Evolutionary conservation across 257 asterid species (phyloP), one percentile per base, ranked within the genome.

Genomic region (Cynanchum wilfordii): DNA sequence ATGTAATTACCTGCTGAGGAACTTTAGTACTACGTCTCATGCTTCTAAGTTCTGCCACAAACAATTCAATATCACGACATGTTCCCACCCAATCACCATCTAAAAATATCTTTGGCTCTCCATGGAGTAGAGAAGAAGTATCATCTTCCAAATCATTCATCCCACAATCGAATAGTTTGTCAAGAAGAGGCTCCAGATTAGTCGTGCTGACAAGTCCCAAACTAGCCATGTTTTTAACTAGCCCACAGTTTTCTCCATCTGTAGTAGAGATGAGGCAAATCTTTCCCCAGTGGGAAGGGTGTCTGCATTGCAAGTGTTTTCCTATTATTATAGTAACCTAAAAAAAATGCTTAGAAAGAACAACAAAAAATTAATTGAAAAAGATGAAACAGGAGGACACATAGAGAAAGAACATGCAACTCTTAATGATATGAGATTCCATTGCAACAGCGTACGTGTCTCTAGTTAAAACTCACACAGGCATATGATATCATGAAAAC

Each of bases 251-350:
- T 86, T 95, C 99, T 76, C 99, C 99, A 70, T 95, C 98, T 7
- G 99, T 91, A 8, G 97, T 95, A 9, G 99, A 92, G 78, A 95
- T 95, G 81, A 82, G 90, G 83, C 99, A 95, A 30, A 95, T 75
- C 88, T 85, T 92, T 68, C 98, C 99, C 99, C 98, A 92, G 79
- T 95, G 97, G 63, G 99, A 95, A 72, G 96, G 98, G 76, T 95
- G 96, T 45, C 97, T 93, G 89, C 79, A 85, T 30, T 60, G 76
- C 63, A 66, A 71, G 69, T 71, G 38, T 69, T 74, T n/a, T 76
- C 76, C 45, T 75, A 58, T 66, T 77, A 73, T 68, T 60, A 76
- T 73, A 66, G 66, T 79, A 24, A 50, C 69, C 68, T 45, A 24
- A 6, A 33, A 33, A 25, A 27, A 30, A 50, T 38, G 60, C 29